Evolutionary conservation across 257 asterid species (phyloP).

Genomic region (Forsythia viridissima): DNA sequence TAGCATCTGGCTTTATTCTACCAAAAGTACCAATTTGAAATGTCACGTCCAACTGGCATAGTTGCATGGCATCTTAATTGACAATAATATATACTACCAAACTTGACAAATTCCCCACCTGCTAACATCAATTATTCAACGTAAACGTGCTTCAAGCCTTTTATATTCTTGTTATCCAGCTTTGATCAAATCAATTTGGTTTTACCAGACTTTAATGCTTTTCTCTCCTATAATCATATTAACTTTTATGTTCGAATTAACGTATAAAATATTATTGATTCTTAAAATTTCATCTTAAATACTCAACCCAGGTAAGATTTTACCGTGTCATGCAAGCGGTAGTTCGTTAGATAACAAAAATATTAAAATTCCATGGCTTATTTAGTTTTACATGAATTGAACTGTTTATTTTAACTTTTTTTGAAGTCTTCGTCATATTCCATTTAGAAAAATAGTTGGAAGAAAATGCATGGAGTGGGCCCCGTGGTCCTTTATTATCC

Average conservation of each 20-base stretch:
- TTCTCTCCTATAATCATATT: neutral
- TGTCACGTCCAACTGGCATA: too few relatives aligned
- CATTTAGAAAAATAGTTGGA: too few relatives aligned
- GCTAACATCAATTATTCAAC: slow-evolving; percentile 6
- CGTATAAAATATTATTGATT: neutral
- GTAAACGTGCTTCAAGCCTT: neutral
- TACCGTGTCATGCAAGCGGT: neutral
- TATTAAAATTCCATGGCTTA: too few relatives aligned
- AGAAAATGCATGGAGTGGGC: neutral
- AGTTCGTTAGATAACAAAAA: neutral
- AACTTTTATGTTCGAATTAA: too few relatives aligned
- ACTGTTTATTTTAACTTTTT: too few relatives aligned
- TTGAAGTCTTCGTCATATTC: too few relatives aligned
- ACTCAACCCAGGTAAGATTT: neutral
- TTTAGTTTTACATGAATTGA: too few relatives aligned
- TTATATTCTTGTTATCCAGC: neutral
- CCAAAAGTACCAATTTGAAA: too few relatives aligned
- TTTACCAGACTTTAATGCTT: neutral
- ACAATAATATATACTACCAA: neutral
- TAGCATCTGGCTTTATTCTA: too few relatives aligned
- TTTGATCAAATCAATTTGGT: neutral
- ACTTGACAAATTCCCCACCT: slow-evolving; percentile 30
- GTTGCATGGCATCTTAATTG: neutral
- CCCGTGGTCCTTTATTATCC: neutral
- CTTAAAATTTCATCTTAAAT: too few relatives aligned